Evolutionary conservation across 495 filamentous ascomycete genomes (phyloP).

Genomic region (Aspergillus ostianus): DNA sequence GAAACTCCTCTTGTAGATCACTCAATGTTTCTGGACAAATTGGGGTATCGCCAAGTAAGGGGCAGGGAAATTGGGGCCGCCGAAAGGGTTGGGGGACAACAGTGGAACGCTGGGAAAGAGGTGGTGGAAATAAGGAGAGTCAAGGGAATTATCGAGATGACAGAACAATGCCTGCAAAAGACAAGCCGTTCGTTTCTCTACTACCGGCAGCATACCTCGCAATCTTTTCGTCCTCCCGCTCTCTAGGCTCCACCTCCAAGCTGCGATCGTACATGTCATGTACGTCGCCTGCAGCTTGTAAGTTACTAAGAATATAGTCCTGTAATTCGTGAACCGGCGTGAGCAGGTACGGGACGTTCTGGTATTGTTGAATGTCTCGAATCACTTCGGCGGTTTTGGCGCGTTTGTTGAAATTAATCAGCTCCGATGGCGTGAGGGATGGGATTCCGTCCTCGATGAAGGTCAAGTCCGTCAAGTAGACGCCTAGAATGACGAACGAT

Average conservation of each 20-base stretch:
- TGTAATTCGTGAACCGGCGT: constrained; percentile 88
- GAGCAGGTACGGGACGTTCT: constrained; percentile 90
- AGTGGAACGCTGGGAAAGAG: constrained; percentile 11
- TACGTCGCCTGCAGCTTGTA: constrained; percentile 90
- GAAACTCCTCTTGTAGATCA: constrained; percentile 7
- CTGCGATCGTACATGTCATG: constrained; percentile 99
- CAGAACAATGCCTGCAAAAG: constrained; percentile 35
- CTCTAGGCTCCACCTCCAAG: constrained; percentile 86
- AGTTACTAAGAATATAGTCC: constrained; percentile 94
- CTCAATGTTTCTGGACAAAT: constrained; percentile 14
- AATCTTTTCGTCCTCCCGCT: constrained; percentile 94
- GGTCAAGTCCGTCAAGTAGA: constrained; percentile 95
- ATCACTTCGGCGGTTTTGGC: constrained; percentile 98
- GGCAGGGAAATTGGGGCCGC: constrained; percentile 12
- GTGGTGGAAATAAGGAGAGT: constrained; percentile 9
- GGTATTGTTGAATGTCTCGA: constrained; percentile 96
- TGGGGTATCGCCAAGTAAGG: constrained; percentile 24
- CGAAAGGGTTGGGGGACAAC: constrained; percentile 26
- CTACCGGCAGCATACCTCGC: constrained; percentile 61
- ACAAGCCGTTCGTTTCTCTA: constrained; percentile 38
- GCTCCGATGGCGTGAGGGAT: constrained; percentile 86
- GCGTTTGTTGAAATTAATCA: constrained; percentile 98
- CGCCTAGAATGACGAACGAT: constrained; percentile 54
- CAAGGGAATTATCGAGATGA: constrained; percentile 34
- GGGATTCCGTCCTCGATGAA: constrained; percentile 99